Conservation (phyloP, 1,139 yeast species). For the Suhomyces anneliseae region DNA sequence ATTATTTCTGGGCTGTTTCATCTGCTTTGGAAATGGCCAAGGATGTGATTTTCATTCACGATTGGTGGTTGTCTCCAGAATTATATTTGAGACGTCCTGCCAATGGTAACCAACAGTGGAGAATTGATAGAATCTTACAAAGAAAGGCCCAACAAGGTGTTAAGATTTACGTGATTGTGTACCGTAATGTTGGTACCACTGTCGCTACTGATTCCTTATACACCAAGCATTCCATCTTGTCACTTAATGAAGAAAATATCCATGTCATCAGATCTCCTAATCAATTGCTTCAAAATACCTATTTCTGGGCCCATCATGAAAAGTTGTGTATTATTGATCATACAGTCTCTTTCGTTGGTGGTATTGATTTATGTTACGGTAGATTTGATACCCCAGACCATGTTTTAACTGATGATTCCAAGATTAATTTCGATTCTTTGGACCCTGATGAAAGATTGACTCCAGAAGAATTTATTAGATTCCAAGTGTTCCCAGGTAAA, state of each 20-base stretch:
- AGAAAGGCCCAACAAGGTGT: slow-evolving; percentile 95
- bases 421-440: slow-evolving; percentile 39
- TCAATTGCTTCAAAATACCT: slow-evolving; percentile 88
- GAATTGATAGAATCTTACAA: slow-evolving; percentile 84
- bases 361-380: slow-evolving; percentile 93
- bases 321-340: slow-evolving; percentile 86
- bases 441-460: slow-evolving; percentile 28
- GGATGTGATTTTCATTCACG: slow-evolving; percentile 92
- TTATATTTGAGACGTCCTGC: slow-evolving; percentile 91
- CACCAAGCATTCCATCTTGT: slow-evolving; percentile 89
- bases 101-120: slow-evolving; percentile 90
- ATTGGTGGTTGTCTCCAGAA: slow-evolving; percentile 99
- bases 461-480: slow-evolving; percentile 40
- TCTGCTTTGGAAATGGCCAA: slow-evolving; percentile 91
- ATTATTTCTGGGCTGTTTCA: slow-evolving; percentile 94
- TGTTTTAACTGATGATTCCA: slow-evolving; percentile 75
- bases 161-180: slow-evolving; percentile 88
- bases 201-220: slow-evolving; percentile 93
- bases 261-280: slow-evolving; percentile 94
- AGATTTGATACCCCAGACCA: slow-evolving; percentile 97
- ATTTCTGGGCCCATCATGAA: slow-evolving; percentile 99
- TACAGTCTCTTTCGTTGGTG: slow-evolving; percentile 89
- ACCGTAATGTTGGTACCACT: slow-evolving; percentile 90
- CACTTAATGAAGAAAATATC: slow-evolving; percentile 76
- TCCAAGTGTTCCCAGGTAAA: slow-evolving; percentile 91